phyloP scores from a whole-genome alignment of 768 basidiomycete genomes.

The Goffeauzyma gilvescens region DNA sequence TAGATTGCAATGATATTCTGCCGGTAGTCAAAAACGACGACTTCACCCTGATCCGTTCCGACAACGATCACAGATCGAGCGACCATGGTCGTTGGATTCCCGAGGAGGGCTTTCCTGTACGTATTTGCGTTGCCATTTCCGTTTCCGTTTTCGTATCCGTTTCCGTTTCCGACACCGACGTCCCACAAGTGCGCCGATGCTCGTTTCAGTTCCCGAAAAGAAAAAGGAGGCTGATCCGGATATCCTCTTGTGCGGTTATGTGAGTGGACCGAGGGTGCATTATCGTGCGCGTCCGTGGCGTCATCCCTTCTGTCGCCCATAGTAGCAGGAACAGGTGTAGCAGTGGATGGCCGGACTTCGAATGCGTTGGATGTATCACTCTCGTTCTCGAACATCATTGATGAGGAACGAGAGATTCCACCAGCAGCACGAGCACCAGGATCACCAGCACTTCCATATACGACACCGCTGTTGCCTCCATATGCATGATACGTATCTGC shows the following conservation, averaged over 20 bases:
- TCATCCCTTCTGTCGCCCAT: too few species aligned
- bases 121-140: neutral
- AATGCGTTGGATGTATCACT: too few species aligned
- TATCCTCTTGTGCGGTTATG: neutral
- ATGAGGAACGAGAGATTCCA: too few species aligned
- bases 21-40: conserved; percentile 74
- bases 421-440: too few species aligned
- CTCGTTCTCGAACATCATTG: too few species aligned
- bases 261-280: neutral
- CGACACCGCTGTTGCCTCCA: too few species aligned
- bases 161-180: too few species aligned
- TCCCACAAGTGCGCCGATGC: too few species aligned
- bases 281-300: neutral
- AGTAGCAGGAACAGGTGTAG: too few species aligned
- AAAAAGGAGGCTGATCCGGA: neutral
- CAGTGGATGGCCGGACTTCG: too few species aligned
- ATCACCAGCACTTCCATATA: neutral
- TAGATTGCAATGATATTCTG: conserved; percentile 53
- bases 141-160: neutral
- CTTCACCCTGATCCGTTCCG: conserved; percentile 60
- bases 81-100: conserved; percentile 63
- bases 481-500: too few species aligned
- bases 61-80: conserved; percentile 77
- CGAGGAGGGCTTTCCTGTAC: too few species aligned
- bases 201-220: neutral